Percentiles rank a stretch among this genome's conserved stretches.
phyloP scores from a whole-genome alignment of 495 filamentous ascomycete genomes.

The Neurospora sp. region DNA sequence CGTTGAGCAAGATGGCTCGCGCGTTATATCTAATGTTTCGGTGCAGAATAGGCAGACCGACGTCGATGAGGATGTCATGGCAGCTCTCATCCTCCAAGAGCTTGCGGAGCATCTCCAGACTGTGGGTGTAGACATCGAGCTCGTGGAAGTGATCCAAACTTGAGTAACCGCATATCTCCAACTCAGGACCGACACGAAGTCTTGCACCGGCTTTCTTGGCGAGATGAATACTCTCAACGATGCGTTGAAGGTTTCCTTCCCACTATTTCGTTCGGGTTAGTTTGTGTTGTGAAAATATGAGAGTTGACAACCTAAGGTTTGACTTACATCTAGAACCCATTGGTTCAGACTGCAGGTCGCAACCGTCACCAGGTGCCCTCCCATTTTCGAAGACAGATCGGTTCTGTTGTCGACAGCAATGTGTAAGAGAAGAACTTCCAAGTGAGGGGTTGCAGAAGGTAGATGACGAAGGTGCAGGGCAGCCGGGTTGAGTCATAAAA shows the following conservation, averaged over 20 bases:
- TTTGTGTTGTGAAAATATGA: background rate
- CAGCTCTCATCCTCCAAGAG: conserved; percentile 56
- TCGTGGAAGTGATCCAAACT: conserved; percentile 66
- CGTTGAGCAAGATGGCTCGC: conserved; percentile 55
- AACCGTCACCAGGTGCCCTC: conserved; percentile 30
- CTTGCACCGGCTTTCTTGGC: conserved; percentile 62
- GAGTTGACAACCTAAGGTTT: background rate
- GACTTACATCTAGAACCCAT: conserved; percentile 60
- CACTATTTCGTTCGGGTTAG: conserved; percentile 55
- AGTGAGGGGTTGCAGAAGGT: background rate
- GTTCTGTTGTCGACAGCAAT: background rate
- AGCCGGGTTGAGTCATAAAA: background rate
- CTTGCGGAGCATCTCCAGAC: conserved; percentile 57
- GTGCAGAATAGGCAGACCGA: conserved; percentile 61
- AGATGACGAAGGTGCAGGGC: background rate
- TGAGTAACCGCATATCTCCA: conserved; percentile 47
- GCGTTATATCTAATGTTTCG: conserved; percentile 65
- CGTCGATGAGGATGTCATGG: conserved; percentile 70
- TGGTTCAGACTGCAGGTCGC: conserved; percentile 42
- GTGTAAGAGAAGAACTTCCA: background rate
- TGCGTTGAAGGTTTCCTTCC: conserved; percentile 65
- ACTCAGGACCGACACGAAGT: conserved; percentile 61
- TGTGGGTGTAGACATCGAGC: conserved; percentile 52
- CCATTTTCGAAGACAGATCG: conserved; percentile 6
- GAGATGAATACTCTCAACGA: conserved; percentile 60